A percentile compares a stretch with the other conserved stretches of the same genome.
Conservation (phyloP, 768 basidiomycete species). For the Suillus subaureus region DNA sequence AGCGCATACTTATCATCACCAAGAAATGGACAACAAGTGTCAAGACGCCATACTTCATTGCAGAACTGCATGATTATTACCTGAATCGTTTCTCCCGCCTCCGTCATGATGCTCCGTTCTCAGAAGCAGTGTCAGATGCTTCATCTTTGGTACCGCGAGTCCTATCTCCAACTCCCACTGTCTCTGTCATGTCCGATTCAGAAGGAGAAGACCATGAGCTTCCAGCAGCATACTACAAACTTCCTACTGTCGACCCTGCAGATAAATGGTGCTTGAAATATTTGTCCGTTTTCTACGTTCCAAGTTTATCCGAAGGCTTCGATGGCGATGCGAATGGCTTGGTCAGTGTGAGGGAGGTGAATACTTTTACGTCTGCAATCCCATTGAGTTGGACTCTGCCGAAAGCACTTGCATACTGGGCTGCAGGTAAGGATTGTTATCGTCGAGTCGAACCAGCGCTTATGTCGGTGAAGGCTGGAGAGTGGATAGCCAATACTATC, state of each 20-base stretch:
- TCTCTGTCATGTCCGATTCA: neutral
- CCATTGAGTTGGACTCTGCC: slow-evolving; percentile 32
- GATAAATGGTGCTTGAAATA: slow-evolving; percentile 6
- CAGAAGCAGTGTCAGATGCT: neutral
- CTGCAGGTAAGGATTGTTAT: slow-evolving; percentile 26
- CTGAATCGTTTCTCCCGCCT: slow-evolving; percentile 16
- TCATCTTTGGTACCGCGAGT: neutral
- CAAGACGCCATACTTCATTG: slow-evolving; percentile 52
- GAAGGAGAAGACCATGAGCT: neutral
- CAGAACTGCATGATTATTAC: slow-evolving; percentile 42
- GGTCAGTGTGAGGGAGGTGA: slow-evolving; percentile 36
- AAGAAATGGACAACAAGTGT: slow-evolving; percentile 56
- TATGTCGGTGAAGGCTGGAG: slow-evolving; percentile 6
- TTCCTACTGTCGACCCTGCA: neutral
- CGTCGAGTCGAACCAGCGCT: slow-evolving; percentile 26
- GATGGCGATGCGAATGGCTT: slow-evolving; percentile 45
- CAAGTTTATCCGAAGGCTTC: slow-evolving; percentile 41
- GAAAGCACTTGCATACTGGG: slow-evolving; percentile 37
- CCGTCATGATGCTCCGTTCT: neutral
- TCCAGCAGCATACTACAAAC: neutral
- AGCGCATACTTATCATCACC: neutral
- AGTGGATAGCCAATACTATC: slow-evolving; percentile 11
- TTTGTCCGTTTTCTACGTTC: slow-evolving; percentile 17
- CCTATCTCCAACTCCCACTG: neutral
- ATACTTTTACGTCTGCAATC: slow-evolving; percentile 31